phyloP scores from a whole-genome alignment of 2,329 filamentous ascomycete genomes.

The Xylariomycetidae sp. region DNA sequence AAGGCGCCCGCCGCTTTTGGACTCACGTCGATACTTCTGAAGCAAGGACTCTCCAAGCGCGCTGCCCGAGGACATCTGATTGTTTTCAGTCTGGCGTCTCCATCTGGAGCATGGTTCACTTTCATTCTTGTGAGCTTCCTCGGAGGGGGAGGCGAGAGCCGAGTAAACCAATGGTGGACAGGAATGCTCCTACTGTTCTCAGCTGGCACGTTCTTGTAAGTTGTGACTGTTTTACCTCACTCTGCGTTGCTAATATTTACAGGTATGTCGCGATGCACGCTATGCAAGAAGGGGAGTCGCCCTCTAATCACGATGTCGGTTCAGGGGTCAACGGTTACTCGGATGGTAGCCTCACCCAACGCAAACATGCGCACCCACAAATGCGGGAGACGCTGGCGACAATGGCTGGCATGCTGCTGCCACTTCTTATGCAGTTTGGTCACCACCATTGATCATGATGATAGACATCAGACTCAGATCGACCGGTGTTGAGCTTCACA shows the following conservation, averaged over 20 bases:
- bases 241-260: constrained; percentile 1
- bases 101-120: constrained; percentile 75
- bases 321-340: constrained; percentile 46
- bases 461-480: too few relatives aligned
- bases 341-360: constrained; percentile 40
- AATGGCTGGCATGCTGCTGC: constrained; percentile 70
- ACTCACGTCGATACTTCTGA: constrained; percentile 80
- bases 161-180: constrained; percentile 75
- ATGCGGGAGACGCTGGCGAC: constrained; percentile 66
- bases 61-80: constrained; percentile 78
- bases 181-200: constrained; percentile 93
- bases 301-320: constrained; percentile 46
- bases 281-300: constrained; percentile 71
- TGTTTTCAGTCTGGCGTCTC: constrained; percentile 87
- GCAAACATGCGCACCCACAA: constrained; percentile 49
- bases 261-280: constrained; percentile 98
- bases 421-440: constrained; percentile 70
- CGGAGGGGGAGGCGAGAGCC: constrained; percentile 55
- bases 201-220: constrained; percentile 90
- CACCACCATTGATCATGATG: constrained; percentile 55
- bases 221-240: constrained; percentile 12
- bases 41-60: constrained; percentile 84
- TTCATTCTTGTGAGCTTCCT: constrained; percentile 73
- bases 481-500: too few relatives aligned
- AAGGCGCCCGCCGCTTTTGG: constrained; percentile 96